A percentile compares a stretch with the other conserved stretches of the same genome.
Evolutionary conservation across 2,329 filamentous ascomycete species (phyloP).

Genomic region (Cercospora sp.): DNA sequence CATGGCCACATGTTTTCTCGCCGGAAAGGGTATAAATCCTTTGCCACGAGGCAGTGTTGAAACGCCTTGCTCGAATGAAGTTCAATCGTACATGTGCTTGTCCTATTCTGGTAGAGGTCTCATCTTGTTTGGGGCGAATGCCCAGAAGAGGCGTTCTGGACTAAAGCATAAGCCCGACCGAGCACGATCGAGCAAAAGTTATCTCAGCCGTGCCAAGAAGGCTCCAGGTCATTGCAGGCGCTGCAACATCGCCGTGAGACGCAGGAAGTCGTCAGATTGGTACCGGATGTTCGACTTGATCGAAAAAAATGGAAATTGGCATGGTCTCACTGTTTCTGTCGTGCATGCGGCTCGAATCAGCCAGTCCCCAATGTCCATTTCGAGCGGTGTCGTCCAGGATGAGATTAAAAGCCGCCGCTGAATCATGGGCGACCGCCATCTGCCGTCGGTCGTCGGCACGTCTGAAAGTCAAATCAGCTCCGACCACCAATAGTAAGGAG

Average conservation of each 20-base stretch:
- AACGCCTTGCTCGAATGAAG: constrained; percentile 7
- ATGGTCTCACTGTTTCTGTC: background rate
- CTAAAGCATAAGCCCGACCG: background rate
- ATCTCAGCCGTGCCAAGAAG: background rate
- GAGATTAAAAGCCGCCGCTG: background rate
- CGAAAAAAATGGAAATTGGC: background rate
- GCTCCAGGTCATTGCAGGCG: background rate
- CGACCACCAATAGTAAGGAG: background rate
- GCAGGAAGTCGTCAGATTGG: background rate
- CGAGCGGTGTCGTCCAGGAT: background rate
- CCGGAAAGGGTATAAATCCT: background rate
- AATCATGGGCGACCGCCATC: background rate
- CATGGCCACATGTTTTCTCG: background rate
- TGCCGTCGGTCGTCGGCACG: background rate
- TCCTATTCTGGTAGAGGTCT: background rate
- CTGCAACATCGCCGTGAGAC: background rate
- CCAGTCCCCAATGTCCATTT: background rate
- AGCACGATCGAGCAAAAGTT: background rate
- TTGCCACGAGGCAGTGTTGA: constrained; percentile 8
- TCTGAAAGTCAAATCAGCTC: background rate
- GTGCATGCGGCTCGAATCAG: background rate
- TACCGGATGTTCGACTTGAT: background rate
- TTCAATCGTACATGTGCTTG: background rate
- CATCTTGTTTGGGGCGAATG: background rate
- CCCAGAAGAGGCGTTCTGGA: background rate